Evolutionary conservation across 169 alveolate genomes (phyloP).

Genomic region (Plasmodium vivax): DNA sequence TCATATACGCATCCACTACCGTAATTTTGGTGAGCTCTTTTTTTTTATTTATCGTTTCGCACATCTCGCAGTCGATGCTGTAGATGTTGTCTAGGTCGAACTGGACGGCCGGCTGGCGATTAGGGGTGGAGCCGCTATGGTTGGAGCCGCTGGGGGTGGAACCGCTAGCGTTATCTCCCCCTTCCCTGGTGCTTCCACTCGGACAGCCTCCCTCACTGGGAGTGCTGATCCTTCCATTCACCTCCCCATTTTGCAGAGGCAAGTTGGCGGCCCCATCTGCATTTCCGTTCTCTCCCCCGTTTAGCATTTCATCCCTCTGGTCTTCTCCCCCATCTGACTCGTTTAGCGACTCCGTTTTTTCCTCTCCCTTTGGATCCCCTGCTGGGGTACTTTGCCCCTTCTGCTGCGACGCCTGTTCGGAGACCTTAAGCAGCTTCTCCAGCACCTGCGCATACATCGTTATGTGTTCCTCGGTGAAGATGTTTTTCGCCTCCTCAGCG

Average conservation of each 20-base stretch:
- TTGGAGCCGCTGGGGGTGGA: neutral
- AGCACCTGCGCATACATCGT: constrained; percentile 28
- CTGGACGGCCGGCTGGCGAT: neutral
- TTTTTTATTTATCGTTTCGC: constrained; percentile 37
- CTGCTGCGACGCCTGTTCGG: neutral
- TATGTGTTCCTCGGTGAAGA: constrained; percentile 57
- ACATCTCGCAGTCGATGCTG: constrained; percentile 82
- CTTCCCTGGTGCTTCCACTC: neutral
- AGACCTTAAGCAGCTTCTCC: constrained; percentile 20
- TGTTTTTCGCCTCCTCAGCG: constrained; percentile 1
- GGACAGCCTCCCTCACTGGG: neutral
- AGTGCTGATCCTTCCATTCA: neutral
- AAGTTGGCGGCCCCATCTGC: neutral
- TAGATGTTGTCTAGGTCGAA: constrained; percentile 60
- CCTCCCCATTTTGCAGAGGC: neutral
- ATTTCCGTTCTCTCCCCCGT: neutral
- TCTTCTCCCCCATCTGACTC: neutral
- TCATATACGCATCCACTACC: constrained; percentile 76
- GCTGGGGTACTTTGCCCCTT: neutral
- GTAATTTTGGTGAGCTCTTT: constrained; percentile 77
- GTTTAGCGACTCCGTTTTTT: neutral
- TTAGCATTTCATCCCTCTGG: neutral
- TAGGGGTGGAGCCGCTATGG: too few relatives aligned
- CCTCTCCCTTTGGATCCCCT: neutral
- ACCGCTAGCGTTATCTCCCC: neutral